These are phyloP conservation scores for Carpinus fangiana DNA, from an alignment of 306 rosid genomes.

Conservation along the genomic window DNA sequence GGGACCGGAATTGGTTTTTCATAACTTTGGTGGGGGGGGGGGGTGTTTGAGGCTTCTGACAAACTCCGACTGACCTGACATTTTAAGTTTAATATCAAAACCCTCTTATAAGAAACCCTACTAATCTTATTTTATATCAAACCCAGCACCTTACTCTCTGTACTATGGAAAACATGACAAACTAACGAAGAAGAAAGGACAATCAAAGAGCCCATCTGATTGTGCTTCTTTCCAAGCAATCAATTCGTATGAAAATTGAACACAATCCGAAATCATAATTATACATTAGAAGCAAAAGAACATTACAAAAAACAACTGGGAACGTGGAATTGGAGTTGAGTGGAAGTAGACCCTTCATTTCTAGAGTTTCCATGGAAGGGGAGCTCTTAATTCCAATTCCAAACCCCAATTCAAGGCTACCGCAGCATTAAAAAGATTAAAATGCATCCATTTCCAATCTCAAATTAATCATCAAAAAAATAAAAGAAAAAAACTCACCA, in stretches of 20 bases:
- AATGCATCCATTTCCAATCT: constrained; percentile 16
- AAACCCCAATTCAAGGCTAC: background rate
- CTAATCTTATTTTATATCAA: too few relatives aligned
- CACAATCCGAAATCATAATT: background rate
- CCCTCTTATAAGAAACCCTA: too few relatives aligned
- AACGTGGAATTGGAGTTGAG: background rate
- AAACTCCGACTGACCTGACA: too few relatives aligned
- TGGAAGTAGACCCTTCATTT: background rate
- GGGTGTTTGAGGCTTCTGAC: too few relatives aligned
- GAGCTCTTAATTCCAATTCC: background rate
- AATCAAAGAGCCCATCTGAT: background rate
- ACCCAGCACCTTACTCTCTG: background rate
- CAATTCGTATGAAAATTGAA: background rate
- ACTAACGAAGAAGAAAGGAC: background rate
- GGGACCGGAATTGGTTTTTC: too few relatives aligned
- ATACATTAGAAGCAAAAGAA: background rate
- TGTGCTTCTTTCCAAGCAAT: background rate
- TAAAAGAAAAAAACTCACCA: constrained; percentile 43
- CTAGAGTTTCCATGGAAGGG: background rate
- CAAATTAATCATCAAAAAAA: background rate
- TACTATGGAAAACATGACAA: background rate
- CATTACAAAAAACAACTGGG: background rate
- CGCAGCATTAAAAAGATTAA: background rate
- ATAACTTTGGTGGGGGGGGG: too few relatives aligned
- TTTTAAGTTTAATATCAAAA: too few relatives aligned